Conservation (phyloP, 2,329 filamentous ascomycete species). For the Cryoendolithus antarcticus region DNA sequence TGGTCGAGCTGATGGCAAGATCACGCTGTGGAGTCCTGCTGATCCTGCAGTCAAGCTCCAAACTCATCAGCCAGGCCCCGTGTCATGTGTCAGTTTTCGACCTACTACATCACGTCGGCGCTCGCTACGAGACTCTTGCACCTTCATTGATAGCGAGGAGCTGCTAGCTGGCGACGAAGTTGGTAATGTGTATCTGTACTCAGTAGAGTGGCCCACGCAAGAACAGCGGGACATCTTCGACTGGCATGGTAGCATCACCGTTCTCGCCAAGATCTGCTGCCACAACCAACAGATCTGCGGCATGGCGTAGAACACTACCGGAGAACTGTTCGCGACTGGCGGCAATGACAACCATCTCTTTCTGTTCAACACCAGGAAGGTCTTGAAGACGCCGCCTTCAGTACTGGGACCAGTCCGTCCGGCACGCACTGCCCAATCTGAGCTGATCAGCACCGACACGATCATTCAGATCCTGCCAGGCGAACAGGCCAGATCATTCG, state of each 20-base stretch:
- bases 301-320: constrained; percentile 72
- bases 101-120: constrained; percentile 44
- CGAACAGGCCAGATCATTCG: constrained; percentile 56
- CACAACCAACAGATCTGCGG: constrained; percentile 89
- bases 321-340: constrained; percentile 68
- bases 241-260: constrained; percentile 66
- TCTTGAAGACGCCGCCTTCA: constrained; percentile 23
- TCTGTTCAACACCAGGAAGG: constrained; percentile 58
- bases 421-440: background rate
- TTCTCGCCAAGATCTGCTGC: constrained; percentile 63
- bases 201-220: constrained; percentile 63
- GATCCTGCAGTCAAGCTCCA: constrained; percentile 63
- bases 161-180: constrained; percentile 74
- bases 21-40: constrained; percentile 67
- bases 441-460: constrained; percentile 7
- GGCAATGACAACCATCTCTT: constrained; percentile 72
- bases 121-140: constrained; percentile 37
- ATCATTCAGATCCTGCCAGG: constrained; percentile 15
- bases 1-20: constrained; percentile 62
- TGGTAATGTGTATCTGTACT: constrained; percentile 78
- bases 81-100: constrained; percentile 74
- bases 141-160: constrained; percentile 60
- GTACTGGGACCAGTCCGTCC: background rate
- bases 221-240: constrained; percentile 52
- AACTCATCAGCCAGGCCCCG: constrained; percentile 54